A percentile compares a stretch with the other conserved stretches of the same genome.
These are phyloP conservation scores for Talaromyces sp. DNA, from an alignment of 2,329 filamentous ascomycete species.

Conservation along the genomic window DNA sequence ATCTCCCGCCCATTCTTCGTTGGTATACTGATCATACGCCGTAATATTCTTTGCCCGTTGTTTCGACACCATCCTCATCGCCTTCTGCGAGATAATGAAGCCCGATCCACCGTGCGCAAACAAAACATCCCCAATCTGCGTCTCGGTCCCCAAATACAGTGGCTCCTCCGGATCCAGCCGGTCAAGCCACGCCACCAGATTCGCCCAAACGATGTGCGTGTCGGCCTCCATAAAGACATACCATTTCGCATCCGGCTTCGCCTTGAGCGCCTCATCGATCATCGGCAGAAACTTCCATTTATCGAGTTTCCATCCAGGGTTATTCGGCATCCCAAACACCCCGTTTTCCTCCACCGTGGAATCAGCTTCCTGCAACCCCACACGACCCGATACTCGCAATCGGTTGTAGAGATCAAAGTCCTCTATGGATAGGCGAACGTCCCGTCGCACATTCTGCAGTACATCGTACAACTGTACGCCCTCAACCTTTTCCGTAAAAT, in stretches of 20 bases:
- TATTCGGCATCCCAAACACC: conserved; percentile 41
- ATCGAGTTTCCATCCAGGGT: conserved; percentile 49
- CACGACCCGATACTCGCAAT: conserved; percentile 40
- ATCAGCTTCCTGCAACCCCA: conserved; percentile 37
- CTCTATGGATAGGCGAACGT: conserved; percentile 35
- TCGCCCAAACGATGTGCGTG: conserved; percentile 53
- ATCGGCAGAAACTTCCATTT: conserved; percentile 57
- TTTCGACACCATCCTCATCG: conserved; percentile 42
- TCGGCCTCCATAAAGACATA: conserved; percentile 57
- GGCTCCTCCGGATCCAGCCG: conserved; percentile 46
- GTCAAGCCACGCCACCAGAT: conserved; percentile 50
- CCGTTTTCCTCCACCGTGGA: conserved; percentile 37
- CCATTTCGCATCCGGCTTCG: conserved; percentile 50
- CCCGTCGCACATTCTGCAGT: conserved; percentile 41
- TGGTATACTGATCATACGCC: conserved; percentile 44
- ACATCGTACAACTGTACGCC: conserved; percentile 49
- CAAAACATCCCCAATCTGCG: conserved; percentile 46
- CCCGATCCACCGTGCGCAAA: conserved; percentile 53
- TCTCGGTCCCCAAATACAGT: conserved; percentile 52
- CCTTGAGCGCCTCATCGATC: conserved; percentile 45
- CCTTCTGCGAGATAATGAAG: conserved; percentile 48
- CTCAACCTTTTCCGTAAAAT: conserved; percentile 50
- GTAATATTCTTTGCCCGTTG: conserved; percentile 40
- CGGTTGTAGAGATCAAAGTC: conserved; percentile 52
- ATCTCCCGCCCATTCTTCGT: conserved; percentile 47